phyloP scores from a whole-genome alignment of 202 grass and related monocot species.

The Miscanthus sacchariflorus region DNA sequence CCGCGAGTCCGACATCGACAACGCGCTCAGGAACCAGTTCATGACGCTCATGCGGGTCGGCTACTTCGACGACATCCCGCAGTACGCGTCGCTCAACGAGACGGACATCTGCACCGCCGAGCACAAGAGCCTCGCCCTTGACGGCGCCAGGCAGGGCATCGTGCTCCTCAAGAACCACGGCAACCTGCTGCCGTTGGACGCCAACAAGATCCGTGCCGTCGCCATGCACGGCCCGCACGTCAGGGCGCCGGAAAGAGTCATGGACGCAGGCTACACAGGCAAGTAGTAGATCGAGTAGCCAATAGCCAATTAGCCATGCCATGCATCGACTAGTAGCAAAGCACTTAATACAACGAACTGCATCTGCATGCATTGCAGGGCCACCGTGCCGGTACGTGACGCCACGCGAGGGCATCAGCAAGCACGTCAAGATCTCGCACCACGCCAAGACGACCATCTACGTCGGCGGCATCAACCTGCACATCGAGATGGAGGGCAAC shows the following conservation, averaged over 20 bases:
- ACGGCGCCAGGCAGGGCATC: conserved; percentile 62
- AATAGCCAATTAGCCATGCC: too few relatives aligned
- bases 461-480: conserved; percentile 55
- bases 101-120: conserved; percentile 52
- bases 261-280: conserved; percentile 63
- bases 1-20: conserved; percentile 56
- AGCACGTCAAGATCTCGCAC: conserved; percentile 41
- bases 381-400: conserved; percentile 54
- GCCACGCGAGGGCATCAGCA: conserved; percentile 48
- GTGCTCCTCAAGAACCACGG: conserved; percentile 69
- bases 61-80: conserved; percentile 60
- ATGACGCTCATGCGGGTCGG: conserved; percentile 63
- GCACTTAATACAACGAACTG: too few relatives aligned
- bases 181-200: conserved; percentile 40
- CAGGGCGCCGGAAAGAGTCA: conserved; percentile 40
- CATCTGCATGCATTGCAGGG: neutral
- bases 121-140: conserved; percentile 53
- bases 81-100: conserved; percentile 35
- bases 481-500: conserved; percentile 59
- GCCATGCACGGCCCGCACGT: conserved; percentile 54
- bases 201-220: conserved; percentile 20
- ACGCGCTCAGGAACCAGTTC: conserved; percentile 56
- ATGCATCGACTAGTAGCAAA: too few relatives aligned
- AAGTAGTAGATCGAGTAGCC: neutral
- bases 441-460: conserved; percentile 53